A percentile compares a stretch with the other conserved stretches of the same genome.
Evolutionary conservation across 148 eudicot genomes (phyloP).

Genomic region (Linanthus parryae): DNA sequence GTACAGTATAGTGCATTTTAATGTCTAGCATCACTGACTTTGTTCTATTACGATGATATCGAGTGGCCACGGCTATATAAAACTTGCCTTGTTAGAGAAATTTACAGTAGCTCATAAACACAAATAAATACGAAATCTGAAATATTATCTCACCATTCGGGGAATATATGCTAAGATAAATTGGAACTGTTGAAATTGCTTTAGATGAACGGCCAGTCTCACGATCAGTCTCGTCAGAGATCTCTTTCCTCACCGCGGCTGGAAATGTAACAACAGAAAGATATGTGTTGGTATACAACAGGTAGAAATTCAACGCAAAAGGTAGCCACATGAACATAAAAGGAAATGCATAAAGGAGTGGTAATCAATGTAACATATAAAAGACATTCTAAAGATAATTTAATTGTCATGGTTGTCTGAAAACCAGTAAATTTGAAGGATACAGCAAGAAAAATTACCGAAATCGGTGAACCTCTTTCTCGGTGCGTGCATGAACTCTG

Average conservation of each 20-base stretch:
- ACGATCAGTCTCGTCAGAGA: constrained; percentile 26
- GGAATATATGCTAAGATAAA: constrained; percentile 21
- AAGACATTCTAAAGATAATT: neutral
- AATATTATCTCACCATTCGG: constrained; percentile 16
- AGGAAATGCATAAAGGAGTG: too few species aligned
- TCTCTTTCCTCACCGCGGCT: constrained; percentile 23
- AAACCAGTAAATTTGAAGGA: neutral
- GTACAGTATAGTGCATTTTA: too few species aligned
- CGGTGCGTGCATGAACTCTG: constrained; percentile 21
- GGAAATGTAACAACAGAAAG: neutral
- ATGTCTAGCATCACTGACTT: too few species aligned
- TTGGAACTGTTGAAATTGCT: constrained; percentile 20
- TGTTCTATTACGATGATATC: too few species aligned
- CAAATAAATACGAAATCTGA: neutral
- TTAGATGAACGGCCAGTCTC: constrained; percentile 19
- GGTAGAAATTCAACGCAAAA: neutral
- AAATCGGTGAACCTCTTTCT: constrained; percentile 16
- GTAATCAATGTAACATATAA: too few species aligned
- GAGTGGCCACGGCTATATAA: too few species aligned
- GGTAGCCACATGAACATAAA: too few species aligned
- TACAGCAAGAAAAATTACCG: neutral
- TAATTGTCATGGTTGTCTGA: neutral
- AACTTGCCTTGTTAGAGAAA: too few species aligned
- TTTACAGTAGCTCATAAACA: too few species aligned
- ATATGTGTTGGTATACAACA: neutral